Evolutionary conservation across 2,329 filamentous ascomycete species (phyloP).

Genomic region (Aureobasidium pullulans): DNA sequence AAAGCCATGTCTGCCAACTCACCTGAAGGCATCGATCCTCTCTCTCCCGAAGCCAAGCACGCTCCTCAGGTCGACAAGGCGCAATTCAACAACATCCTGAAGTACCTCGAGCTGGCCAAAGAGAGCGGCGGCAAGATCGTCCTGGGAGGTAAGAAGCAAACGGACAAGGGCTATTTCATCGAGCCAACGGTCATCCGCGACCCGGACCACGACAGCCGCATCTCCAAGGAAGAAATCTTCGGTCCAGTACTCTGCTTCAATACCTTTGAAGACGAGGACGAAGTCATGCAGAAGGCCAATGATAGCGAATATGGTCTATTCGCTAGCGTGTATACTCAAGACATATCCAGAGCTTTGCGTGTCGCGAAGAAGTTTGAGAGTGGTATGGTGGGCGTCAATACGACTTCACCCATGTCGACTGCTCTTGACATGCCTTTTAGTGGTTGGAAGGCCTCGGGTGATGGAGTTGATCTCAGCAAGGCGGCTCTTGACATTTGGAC

Average conservation of each 20-base stretch:
- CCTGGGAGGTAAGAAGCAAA: slow-evolving; percentile 19
- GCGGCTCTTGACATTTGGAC: slow-evolving; percentile 22
- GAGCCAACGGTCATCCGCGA: slow-evolving; percentile 41
- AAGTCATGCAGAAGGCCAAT: slow-evolving; percentile 32
- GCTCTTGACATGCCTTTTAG: slow-evolving; percentile 42
- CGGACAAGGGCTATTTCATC: slow-evolving; percentile 36
- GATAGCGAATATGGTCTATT: slow-evolving; percentile 33
- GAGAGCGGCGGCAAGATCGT: slow-evolving; percentile 20
- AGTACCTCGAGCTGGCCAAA: slow-evolving; percentile 23
- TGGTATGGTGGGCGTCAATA: slow-evolving; percentile 21
- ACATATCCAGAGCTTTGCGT: slow-evolving; percentile 27
- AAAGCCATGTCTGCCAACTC: background rate
- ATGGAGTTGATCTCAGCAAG: slow-evolving; percentile 41
- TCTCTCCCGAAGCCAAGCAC: background rate
- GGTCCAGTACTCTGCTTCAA: slow-evolving; percentile 20
- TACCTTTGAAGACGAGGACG: slow-evolving; percentile 28
- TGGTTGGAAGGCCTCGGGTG: slow-evolving; percentile 44
- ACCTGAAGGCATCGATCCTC: background rate
- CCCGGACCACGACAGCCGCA: slow-evolving; percentile 29
- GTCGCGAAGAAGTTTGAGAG: slow-evolving; percentile 19
- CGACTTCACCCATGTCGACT: slow-evolving; percentile 31
- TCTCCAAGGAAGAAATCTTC: slow-evolving; percentile 24
- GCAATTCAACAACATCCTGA: slow-evolving; percentile 25
- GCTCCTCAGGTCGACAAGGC: slow-evolving; percentile 18
- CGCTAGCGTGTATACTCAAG: slow-evolving; percentile 31